Percentiles rank a stretch among this genome's conserved stretches.
Conservation (phyloP, 129 eudicot genomes). For the Pulicaria dysenterica region DNA sequence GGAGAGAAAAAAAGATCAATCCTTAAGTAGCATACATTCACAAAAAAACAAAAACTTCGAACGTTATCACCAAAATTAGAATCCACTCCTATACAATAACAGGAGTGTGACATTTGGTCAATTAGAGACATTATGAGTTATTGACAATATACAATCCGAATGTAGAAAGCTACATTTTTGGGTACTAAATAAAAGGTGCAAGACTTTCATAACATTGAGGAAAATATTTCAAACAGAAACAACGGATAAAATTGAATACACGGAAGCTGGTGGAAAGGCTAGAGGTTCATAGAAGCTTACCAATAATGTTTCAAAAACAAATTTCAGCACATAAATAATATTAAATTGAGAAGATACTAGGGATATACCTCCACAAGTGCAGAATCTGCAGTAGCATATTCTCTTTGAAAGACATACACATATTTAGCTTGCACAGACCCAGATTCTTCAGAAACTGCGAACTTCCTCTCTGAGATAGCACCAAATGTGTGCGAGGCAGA, state of each 20-base stretch:
- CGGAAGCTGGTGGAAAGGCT: too few species aligned
- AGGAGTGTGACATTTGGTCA: not conserved
- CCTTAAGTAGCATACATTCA: not conserved
- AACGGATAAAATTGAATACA: too few species aligned
- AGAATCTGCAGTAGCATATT: slow-evolving; percentile 88
- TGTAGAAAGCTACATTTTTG: not conserved
- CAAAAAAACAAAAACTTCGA: not conserved
- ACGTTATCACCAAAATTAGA: not conserved
- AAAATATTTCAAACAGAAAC: too few species aligned
- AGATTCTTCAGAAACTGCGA: slow-evolving; percentile 49
- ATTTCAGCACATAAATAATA: not conserved
- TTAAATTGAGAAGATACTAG: slow-evolving; percentile 7
- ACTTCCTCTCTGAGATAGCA: slow-evolving; percentile 54
- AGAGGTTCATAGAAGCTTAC: too few species aligned
- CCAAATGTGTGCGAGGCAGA: slow-evolving; percentile 65
- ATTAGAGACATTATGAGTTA: not conserved
- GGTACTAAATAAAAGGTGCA: not conserved
- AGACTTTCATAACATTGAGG: too few species aligned
- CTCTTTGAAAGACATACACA: slow-evolving; percentile 88
- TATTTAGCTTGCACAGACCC: slow-evolving; percentile 44
- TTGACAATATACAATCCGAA: not conserved
- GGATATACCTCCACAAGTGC: slow-evolving; percentile 59
- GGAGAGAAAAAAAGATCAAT: slow-evolving; percentile 18
- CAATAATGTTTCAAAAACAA: not conserved
- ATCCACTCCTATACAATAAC: not conserved